A percentile compares a stretch with the other conserved stretches of the same genome.
Conservation (phyloP, 2,329 filamentous ascomycete species). For the Hymenoscyphus fraxineus region DNA sequence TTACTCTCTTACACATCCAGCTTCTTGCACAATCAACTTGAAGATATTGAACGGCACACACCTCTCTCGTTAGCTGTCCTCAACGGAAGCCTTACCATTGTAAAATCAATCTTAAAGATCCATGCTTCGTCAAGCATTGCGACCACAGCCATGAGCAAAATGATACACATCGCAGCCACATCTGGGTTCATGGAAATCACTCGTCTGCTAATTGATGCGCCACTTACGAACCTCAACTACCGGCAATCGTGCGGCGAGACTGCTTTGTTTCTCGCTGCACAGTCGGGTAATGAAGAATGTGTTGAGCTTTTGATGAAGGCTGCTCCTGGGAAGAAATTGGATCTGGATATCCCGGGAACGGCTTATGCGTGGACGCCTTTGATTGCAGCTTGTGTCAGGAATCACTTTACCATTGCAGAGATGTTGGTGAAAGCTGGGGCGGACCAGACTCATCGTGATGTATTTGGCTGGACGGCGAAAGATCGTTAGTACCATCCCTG, state of each 20-base stretch:
- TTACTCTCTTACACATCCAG: neutral
- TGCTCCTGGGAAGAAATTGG: neutral
- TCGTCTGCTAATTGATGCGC: neutral
- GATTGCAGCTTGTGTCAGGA: constrained; percentile 12
- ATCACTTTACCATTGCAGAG: constrained; percentile 1
- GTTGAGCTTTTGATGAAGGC: constrained; percentile 7
- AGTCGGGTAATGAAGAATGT: constrained; percentile 6
- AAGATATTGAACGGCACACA: neutral
- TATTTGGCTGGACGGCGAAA: constrained; percentile 10
- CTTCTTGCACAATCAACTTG: neutral
- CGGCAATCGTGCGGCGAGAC: constrained; percentile 10
- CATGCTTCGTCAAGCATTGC: neutral
- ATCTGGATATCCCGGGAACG: constrained; percentile 6
- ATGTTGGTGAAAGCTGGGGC: constrained; percentile 7
- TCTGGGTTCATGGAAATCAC: neutral
- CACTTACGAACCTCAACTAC: neutral
- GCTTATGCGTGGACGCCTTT: constrained; percentile 12
- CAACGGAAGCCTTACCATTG: no score
- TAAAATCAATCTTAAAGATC: no score
- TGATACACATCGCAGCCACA: neutral
- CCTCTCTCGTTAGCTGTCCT: neutral
- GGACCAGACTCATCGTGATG: constrained; percentile 3
- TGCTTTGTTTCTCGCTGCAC: constrained; percentile 13
- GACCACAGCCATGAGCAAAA: no score
- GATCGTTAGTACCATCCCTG: neutral